These are phyloP conservation scores for Entrophospora sp. DNA, from an alignment of 192 early-diverging fungal genomes.

Conservation along the genomic window DNA sequence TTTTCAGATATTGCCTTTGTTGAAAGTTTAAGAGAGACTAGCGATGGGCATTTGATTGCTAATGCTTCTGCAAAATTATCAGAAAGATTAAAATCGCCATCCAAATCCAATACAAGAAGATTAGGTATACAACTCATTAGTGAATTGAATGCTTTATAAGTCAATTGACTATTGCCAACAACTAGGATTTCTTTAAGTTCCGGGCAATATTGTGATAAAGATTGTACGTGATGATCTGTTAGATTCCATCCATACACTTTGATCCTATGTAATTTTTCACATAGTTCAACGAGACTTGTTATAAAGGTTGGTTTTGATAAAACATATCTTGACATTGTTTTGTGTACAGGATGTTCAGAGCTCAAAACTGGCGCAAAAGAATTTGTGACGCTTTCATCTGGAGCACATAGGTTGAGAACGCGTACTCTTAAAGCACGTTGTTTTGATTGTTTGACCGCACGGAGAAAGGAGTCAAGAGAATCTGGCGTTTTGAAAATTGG, in stretches of 20 bases:
- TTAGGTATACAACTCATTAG: slow-evolving; percentile 1
- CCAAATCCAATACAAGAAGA: slow-evolving; percentile 15
- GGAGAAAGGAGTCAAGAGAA: slow-evolving; percentile 21
- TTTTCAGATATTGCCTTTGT: background rate
- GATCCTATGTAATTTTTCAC: slow-evolving; percentile 26
- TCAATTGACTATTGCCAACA: slow-evolving; percentile 19
- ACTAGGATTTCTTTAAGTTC: slow-evolving; percentile 15
- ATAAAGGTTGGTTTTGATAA: slow-evolving; percentile 23
- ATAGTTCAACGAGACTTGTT: slow-evolving; percentile 8
- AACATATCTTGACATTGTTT: background rate
- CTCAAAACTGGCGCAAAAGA: slow-evolving; percentile 1
- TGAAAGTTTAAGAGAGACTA: slow-evolving; percentile 10
- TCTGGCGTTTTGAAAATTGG: slow-evolving; percentile 25
- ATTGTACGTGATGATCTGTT: slow-evolving; percentile 12
- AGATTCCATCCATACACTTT: slow-evolving; percentile 35
- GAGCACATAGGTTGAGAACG: slow-evolving; percentile 22
- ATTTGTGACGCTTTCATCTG: background rate
- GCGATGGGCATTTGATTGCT: background rate
- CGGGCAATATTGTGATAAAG: background rate
- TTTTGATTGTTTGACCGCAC: slow-evolving; percentile 1
- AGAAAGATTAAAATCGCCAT: background rate
- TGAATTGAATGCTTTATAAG: background rate
- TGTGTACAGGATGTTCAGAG: background rate
- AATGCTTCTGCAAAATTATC: slow-evolving; percentile 16
- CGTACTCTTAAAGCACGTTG: slow-evolving; percentile 22